Conservation (phyloP, 805 yeast species). For the Candida piceae region DNA sequence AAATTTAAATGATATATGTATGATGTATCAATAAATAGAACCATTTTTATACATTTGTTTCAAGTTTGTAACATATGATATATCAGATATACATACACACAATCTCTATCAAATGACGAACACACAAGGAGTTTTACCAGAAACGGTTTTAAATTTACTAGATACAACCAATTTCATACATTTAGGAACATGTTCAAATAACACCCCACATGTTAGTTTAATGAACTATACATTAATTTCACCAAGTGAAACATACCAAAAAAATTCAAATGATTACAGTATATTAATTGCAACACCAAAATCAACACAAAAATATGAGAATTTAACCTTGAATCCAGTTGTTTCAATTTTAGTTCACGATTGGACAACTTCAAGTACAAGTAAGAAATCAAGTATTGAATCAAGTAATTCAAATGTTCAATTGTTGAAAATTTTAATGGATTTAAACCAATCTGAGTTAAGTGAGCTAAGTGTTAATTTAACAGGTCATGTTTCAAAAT, state of each 20-base stretch:
- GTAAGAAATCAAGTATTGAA: conserved; percentile 1
- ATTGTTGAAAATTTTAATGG: conserved; percentile 59
- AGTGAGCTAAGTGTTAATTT: conserved; percentile 80
- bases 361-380: conserved; percentile 54
- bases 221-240: conserved; percentile 82
- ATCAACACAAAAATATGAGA: conserved; percentile 67
- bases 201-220: conserved; percentile 80
- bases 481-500: conserved; percentile 57
- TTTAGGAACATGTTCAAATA: conserved; percentile 65
- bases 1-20: too few relatives aligned
- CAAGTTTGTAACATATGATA: too few relatives aligned
- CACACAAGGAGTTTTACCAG: too few relatives aligned
- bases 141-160: conserved; percentile 39
- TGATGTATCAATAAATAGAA: too few relatives aligned
- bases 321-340: conserved; percentile 63
- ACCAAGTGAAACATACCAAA: conserved; percentile 29
- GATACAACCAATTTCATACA: conserved; percentile 69
- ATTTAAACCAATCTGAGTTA: conserved; percentile 73
- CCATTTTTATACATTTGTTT: too few relatives aligned
- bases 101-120: too few relatives aligned
- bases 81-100: too few relatives aligned
- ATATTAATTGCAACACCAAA: conserved; percentile 70
- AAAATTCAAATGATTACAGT: conserved; percentile 29
- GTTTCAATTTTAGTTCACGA: conserved; percentile 87
- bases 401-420: conserved; percentile 13